phyloP scores from a whole-genome alignment of 2,329 filamentous ascomycete genomes.

The Chaetomium olivaceum region DNA sequence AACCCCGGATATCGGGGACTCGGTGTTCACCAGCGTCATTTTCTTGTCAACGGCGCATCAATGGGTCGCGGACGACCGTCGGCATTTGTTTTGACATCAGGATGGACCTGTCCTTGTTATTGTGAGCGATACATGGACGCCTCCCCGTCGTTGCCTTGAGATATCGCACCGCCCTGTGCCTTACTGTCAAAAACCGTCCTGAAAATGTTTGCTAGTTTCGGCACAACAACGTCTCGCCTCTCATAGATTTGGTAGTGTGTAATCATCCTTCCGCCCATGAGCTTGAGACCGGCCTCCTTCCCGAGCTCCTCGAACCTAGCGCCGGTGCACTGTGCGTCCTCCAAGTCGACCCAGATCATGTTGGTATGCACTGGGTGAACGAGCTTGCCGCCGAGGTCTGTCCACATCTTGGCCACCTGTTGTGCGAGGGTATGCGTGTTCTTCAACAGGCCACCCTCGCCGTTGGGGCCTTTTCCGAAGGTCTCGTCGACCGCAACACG shows the following conservation, averaged over 20 bases:
- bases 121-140: slow-evolving; percentile 30
- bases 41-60: not conserved
- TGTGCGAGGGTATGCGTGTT: slow-evolving; percentile 63
- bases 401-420: slow-evolving; percentile 64
- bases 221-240: slow-evolving; percentile 60
- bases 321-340: slow-evolving; percentile 52
- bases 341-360: slow-evolving; percentile 83
- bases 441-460: slow-evolving; percentile 62
- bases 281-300: slow-evolving; percentile 45
- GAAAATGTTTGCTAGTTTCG: slow-evolving; percentile 58
- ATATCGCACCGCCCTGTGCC: slow-evolving; percentile 7
- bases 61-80: not conserved
- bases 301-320: slow-evolving; percentile 45
- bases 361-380: slow-evolving; percentile 78
- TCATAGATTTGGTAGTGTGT: slow-evolving; percentile 63
- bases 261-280: slow-evolving; percentile 47
- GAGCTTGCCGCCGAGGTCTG: slow-evolving; percentile 65
- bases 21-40: not conserved
- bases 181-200: slow-evolving; percentile 38
- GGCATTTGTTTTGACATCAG: not conserved
- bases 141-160: slow-evolving; percentile 11
- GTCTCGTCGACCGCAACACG: slow-evolving; percentile 77
- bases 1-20: not conserved
- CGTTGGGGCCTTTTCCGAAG: slow-evolving; percentile 60
- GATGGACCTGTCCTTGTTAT: not conserved